A percentile compares a stretch with the other conserved stretches of the same genome.
Evolutionary conservation across 345 rosid genomes (phyloP).

Genomic region (Lepidium sativum): DNA sequence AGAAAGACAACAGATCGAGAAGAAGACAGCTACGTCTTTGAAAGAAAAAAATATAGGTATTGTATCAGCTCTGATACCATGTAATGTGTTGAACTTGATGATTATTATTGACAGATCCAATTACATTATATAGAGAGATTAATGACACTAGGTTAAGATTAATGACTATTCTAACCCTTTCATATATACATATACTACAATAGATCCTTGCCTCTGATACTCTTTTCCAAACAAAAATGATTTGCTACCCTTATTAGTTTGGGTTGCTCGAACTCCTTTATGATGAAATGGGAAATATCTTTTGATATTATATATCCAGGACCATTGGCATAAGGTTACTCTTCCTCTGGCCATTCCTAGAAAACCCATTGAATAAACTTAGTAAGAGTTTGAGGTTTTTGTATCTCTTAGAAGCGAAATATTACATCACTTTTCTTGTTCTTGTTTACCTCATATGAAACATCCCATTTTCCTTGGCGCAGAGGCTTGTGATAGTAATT

Average conservation of each 20-base stretch:
- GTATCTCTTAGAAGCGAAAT: not conserved
- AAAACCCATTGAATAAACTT: not conserved
- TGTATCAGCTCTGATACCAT: too few relatives aligned
- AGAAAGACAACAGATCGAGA: too few relatives aligned
- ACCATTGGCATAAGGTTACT: slow-evolving; percentile 72
- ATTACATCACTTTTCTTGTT: not conserved
- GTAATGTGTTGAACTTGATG: too few relatives aligned
- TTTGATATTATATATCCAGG: slow-evolving; percentile 65
- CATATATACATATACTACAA: too few relatives aligned
- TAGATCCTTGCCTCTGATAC: not conserved
- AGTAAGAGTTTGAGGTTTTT: not conserved
- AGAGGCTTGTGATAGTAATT: slow-evolving; percentile 71
- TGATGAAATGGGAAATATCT: slow-evolving; percentile 48
- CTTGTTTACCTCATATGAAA: slow-evolving; percentile 60
- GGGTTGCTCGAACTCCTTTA: slow-evolving; percentile 54
- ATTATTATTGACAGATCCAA: too few relatives aligned
- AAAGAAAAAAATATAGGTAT: too few relatives aligned
- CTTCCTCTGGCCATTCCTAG: slow-evolving; percentile 88
- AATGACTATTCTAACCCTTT: too few relatives aligned
- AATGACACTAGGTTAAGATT: too few relatives aligned
- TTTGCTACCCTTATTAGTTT: slow-evolving; percentile 46
- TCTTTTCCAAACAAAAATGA: not conserved
- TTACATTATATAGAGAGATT: too few relatives aligned
- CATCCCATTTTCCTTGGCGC: slow-evolving; percentile 76
- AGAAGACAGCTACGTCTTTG: too few relatives aligned